Conservation (phyloP, 768 basidiomycete species). For the Lactarius tabidus region DNA sequence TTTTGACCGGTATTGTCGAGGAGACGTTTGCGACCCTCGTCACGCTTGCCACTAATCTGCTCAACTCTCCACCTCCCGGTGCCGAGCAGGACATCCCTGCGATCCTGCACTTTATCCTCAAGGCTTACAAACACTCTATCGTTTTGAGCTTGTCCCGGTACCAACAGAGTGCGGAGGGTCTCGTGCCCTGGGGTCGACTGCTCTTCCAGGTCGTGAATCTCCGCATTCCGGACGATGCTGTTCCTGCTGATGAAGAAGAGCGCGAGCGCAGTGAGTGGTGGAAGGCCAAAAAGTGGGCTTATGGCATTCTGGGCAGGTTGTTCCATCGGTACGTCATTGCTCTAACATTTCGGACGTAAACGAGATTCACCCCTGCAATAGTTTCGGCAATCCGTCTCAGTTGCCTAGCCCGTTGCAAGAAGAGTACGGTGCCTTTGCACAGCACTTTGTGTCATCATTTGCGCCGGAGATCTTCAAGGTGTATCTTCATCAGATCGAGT, state of each 20-base stretch:
- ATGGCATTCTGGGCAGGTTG: constrained; percentile 68
- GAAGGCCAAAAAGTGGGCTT: constrained; percentile 93
- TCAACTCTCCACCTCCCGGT: constrained; percentile 56
- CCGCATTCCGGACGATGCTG: constrained; percentile 56
- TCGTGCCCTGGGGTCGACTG: constrained; percentile 85
- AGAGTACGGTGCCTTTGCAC: constrained; percentile 66
- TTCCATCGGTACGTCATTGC: constrained; percentile 57
- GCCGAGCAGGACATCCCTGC: constrained; percentile 68
- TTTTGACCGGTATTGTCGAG: constrained; percentile 54
- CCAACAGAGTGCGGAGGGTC: constrained; percentile 68
- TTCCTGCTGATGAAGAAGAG: constrained; percentile 71
- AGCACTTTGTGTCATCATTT: constrained; percentile 71
- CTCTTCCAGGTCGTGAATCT: constrained; percentile 78
- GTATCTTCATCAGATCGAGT: constrained; percentile 67
- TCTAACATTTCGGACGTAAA: background rate
- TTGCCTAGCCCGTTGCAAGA: constrained; percentile 67
- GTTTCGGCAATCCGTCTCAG: constrained; percentile 86
- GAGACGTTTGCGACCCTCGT: constrained; percentile 74
- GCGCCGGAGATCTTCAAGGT: constrained; percentile 85
- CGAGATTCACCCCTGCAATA: constrained; percentile 27
- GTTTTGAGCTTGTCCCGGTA: constrained; percentile 66
- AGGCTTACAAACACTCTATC: constrained; percentile 81
- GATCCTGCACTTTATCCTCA: constrained; percentile 82
- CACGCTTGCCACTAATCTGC: constrained; percentile 65
- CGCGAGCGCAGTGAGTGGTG: constrained; percentile 83